Conservation (phyloP, 768 basidiomycete genomes). For the Tulasnella sp. region DNA sequence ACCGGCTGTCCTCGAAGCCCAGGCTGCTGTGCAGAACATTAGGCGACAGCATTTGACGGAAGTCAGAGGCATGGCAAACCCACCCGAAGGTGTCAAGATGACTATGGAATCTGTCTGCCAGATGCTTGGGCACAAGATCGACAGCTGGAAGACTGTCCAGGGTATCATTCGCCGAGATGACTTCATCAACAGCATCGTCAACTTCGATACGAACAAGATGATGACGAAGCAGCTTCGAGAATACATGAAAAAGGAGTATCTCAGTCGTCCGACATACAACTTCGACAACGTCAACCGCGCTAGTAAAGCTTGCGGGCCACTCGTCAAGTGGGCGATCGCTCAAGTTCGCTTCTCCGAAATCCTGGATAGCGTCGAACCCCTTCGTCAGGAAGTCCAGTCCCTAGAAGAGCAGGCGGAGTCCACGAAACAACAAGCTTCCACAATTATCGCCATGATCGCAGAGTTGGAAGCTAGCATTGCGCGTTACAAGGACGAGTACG, state of each 20-base stretch:
- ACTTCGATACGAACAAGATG: slow-evolving; percentile 88
- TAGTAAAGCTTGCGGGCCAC: slow-evolving; percentile 94
- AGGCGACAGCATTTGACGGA: slow-evolving; percentile 94
- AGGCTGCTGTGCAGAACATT: slow-evolving; percentile 96
- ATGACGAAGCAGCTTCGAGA: slow-evolving; percentile 92
- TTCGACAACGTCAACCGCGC: slow-evolving; percentile 95
- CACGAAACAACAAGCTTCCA: slow-evolving; percentile 91
- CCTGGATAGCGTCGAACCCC: slow-evolving; percentile 92
- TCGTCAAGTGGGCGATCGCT: slow-evolving; percentile 97
- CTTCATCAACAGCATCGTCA: slow-evolving; percentile 93
- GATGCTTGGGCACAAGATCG: slow-evolving; percentile 93
- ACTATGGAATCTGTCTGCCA: slow-evolving; percentile 99
- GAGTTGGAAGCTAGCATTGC: slow-evolving; percentile 93
- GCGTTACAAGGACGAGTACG: slow-evolving; percentile 96
- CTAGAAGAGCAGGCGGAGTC: slow-evolving; percentile 90
- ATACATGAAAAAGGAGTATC: slow-evolving; percentile 88
- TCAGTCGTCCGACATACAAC: slow-evolving; percentile 88
- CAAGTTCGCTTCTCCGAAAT: slow-evolving; percentile 98
- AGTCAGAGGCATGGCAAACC: slow-evolving; percentile 97
- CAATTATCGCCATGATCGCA: slow-evolving; percentile 88
- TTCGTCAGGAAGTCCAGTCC: slow-evolving; percentile 92
- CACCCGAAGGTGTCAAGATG: slow-evolving; percentile 94
- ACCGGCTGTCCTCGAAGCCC: slow-evolving; percentile 93
- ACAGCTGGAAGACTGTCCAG: slow-evolving; percentile 95
- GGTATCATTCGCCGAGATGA: slow-evolving; percentile 94